Percentiles rank a stretch among this genome's conserved stretches.
Evolutionary conservation across 257 asterid genomes (phyloP).

Genomic region (Scutellaria galericulata): DNA sequence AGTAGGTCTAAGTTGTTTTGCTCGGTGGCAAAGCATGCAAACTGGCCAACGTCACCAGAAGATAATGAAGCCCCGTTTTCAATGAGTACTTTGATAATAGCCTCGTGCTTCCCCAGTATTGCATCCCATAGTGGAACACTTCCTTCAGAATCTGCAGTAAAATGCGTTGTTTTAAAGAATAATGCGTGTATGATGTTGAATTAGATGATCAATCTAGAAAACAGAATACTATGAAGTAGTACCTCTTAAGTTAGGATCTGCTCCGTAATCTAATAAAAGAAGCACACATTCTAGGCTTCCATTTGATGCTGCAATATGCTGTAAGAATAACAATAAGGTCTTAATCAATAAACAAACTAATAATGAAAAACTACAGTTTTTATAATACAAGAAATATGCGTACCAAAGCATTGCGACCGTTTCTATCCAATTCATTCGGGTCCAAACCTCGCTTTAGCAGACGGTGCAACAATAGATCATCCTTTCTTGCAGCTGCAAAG

Average conservation of each 20-base stretch:
- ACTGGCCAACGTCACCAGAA: conserved; percentile 67
- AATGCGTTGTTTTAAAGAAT: background rate
- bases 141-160: conserved; percentile 76
- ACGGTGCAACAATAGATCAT: conserved; percentile 69
- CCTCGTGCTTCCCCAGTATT: conserved; percentile 55
- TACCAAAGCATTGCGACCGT: conserved; percentile 73
- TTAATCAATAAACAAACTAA: background rate
- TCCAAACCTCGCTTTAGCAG: conserved; percentile 68
- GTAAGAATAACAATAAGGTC: conserved; percentile 36
- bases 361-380: background rate
- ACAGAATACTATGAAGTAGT: background rate
- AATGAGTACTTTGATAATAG: conserved; percentile 48
- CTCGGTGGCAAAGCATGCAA: conserved; percentile 68
- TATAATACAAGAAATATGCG: background rate
- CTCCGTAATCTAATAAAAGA: conserved; percentile 75
- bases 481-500: conserved; percentile 81
- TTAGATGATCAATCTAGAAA: background rate
- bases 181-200: background rate
- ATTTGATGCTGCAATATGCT: conserved; percentile 74
- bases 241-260: conserved; percentile 76
- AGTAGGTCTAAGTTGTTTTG: conserved; percentile 65
- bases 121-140: conserved; percentile 86
- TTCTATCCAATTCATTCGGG: conserved; percentile 68
- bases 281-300: conserved; percentile 61
- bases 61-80: conserved; percentile 69